Evolutionary conservation across 2,329 filamentous ascomycete genomes (phyloP).

Genomic region (Colletotrichum caudatum): DNA sequence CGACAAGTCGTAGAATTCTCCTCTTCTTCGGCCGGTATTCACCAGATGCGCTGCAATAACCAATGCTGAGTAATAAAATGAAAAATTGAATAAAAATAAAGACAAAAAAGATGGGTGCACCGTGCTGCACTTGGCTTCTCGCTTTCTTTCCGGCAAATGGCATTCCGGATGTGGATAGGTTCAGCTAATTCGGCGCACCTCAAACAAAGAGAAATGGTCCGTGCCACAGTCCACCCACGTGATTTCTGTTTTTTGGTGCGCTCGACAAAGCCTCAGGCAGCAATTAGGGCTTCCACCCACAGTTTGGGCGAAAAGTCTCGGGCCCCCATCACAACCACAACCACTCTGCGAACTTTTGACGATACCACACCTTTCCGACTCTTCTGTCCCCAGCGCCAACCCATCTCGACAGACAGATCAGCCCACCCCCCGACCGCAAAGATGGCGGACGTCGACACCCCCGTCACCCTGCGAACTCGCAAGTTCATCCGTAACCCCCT

Average conservation of each 20-base stretch:
- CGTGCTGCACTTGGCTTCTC: background rate
- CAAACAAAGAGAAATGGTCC: background rate
- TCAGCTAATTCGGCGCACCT: background rate
- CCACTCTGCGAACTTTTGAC: conserved; percentile 34
- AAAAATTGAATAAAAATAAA: background rate
- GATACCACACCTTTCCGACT: conserved; percentile 41
- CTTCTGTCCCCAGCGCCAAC: conserved; percentile 41
- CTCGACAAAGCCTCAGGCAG: background rate
- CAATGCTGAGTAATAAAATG: conserved; percentile 21
- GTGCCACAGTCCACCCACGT: conserved; percentile 2
- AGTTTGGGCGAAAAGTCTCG: conserved; percentile 34
- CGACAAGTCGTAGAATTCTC: background rate
- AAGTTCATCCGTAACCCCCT: conserved; percentile 99
- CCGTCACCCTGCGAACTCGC: conserved; percentile 93
- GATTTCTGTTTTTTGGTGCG: conserved; percentile 16
- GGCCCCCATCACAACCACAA: conserved; percentile 31
- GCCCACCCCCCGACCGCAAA: conserved; percentile 62
- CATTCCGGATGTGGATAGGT: background rate
- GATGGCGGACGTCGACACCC: conserved; percentile 87
- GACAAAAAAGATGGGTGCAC: background rate
- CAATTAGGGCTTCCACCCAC: conserved; percentile 61
- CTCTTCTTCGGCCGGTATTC: background rate
- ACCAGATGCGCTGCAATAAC: background rate
- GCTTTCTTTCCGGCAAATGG: background rate
- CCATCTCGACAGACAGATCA: conserved; percentile 47